phyloP scores from a whole-genome alignment of 108 stramenopile genomes.

The Epithemia pelagica region DNA sequence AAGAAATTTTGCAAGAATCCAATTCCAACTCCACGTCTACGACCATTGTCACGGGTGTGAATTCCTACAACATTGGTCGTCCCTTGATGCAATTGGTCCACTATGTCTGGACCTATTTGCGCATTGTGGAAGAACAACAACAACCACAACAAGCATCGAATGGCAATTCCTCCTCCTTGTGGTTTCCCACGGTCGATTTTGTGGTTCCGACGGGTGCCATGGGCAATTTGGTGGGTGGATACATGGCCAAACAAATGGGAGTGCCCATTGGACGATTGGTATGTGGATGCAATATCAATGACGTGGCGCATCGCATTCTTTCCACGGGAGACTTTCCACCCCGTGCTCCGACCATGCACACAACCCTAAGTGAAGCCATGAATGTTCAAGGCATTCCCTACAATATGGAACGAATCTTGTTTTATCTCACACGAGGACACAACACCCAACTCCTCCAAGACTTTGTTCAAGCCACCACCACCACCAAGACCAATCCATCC shows the following conservation, averaged over 20 bases:
- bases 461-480: constrained; percentile 53
- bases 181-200: constrained; percentile 43
- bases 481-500: constrained; percentile 14
- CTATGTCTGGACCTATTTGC: constrained; percentile 82
- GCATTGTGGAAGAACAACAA: constrained; percentile 42
- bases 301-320: constrained; percentile 61
- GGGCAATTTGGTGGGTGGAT: constrained; percentile 66
- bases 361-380: constrained; percentile 81
- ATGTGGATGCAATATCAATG: constrained; percentile 76
- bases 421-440: constrained; percentile 40
- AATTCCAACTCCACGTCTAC: constrained; percentile 4
- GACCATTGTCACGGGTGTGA: constrained; percentile 52
- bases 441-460: constrained; percentile 24
- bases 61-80: constrained; percentile 83
- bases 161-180: neutral
- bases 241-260: constrained; percentile 76
- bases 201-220: constrained; percentile 89
- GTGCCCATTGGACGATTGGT: constrained; percentile 58
- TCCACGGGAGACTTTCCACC: constrained; percentile 45
- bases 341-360: constrained; percentile 40
- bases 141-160: constrained; percentile 11
- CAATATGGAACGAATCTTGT: constrained; percentile 83
- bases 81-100: constrained; percentile 83
- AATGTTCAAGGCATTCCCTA: constrained; percentile 73
- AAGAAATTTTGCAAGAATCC: constrained; percentile 36